Evolutionary conservation across 2,329 filamentous ascomycete genomes (phyloP), one percentile per base, ranked within the genome.

Genomic region (Colletotrichum spinosum): DNA sequence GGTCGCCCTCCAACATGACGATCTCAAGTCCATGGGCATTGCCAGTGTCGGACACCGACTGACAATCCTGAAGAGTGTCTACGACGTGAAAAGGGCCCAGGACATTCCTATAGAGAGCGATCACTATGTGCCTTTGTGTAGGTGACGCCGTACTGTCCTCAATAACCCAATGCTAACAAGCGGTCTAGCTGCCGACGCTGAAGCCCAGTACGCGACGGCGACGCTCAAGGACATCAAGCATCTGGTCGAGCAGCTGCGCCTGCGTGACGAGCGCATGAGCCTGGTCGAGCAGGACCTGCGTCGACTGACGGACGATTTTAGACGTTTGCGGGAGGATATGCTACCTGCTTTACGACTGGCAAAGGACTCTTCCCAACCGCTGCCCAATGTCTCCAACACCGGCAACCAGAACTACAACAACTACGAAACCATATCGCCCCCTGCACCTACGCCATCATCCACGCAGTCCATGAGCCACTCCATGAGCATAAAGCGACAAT

Each of bases 1-100:
- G 68, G 88, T 97, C 62, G 93, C 93, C 45, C 82, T 99, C 69
- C 91, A 92, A 69, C 96, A 98, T 76, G 92, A 97, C 62, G 95
- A 98, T 76, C 83, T 99, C 72, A 97, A 97, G 79, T 93, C 97
- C 75, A 95, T 98, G 90, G 94, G 94, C 52, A 92, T 99, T 69
- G 84, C 85, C 68, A 98, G 95, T 79, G 93, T 97, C 52, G 96
- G 96, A 45, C 96, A 99, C 80, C 90, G 96, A 66, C 84, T 99
- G 72, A 97, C 94, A 25, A 97, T 99, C 63, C 85, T 99, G 64
- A 98, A 97, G 81, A 94, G 90, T 72, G 94, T 98, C 59, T 98
- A 97, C 80, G 94, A 98, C 74, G 90, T 96, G 74, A 99, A 99
- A 81, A 91, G 95, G 77, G 93, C 93, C 69, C 94, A 97, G 74